Evolutionary conservation across 2,329 filamentous ascomycete genomes (phyloP).

Genomic region (Microascus cirrosus): DNA sequence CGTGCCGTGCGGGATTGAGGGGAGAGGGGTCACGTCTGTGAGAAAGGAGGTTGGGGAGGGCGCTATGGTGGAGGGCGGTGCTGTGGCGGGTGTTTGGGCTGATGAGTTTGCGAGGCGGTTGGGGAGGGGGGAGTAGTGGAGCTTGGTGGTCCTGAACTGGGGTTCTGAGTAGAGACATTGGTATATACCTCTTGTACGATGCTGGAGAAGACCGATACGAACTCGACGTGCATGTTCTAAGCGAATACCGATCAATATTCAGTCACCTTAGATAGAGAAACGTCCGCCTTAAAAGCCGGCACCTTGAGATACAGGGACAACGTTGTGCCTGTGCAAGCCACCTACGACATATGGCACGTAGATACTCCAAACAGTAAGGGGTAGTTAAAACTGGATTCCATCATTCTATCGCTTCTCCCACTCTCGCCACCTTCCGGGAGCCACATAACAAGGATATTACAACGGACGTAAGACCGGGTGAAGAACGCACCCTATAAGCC

Average conservation of each 20-base stretch:
- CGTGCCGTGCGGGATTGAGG: slow-evolving; percentile 79
- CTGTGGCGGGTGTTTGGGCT: background rate
- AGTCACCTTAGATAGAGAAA: too few species aligned
- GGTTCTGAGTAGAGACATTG: background rate
- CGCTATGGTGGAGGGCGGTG: background rate
- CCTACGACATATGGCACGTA: background rate
- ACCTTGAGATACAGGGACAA: too few species aligned
- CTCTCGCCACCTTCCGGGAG: background rate
- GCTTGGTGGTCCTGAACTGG: background rate
- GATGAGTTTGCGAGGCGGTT: slow-evolving; percentile 36
- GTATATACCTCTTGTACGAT: too few species aligned
- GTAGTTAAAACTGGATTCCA: background rate
- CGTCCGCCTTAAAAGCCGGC: too few species aligned
- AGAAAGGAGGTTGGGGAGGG: slow-evolving; percentile 30
- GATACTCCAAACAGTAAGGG: background rate
- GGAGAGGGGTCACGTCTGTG: slow-evolving; percentile 69
- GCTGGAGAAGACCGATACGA: too few species aligned
- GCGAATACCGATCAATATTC: too few species aligned
- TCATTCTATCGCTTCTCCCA: background rate
- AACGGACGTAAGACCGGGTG: background rate
- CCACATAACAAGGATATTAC: background rate
- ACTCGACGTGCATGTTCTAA: too few species aligned
- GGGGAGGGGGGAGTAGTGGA: slow-evolving; percentile 29
- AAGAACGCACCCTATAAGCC: background rate
- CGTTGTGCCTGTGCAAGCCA: background rate